Base-by-base conservation (phyloP, 495 filamentous ascomycete species). In the Hypoxylon subgilvum region DNA sequence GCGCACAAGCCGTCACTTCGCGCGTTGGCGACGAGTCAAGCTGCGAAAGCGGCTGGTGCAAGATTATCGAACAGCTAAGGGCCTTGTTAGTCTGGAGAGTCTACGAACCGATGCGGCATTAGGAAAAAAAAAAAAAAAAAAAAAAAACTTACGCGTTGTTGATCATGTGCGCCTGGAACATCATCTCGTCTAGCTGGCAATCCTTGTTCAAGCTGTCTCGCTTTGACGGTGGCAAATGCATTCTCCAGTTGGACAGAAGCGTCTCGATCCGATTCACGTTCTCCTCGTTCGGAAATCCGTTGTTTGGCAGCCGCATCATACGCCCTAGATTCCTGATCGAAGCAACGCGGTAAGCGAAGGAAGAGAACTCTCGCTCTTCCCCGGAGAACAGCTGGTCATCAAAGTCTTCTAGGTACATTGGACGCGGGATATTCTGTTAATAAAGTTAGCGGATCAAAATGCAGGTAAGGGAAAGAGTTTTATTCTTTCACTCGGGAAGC, bases 131-230 rank as follows among this genome's bases (percentile, higher is more conserved):
- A n/a, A n/a, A n/a, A n/a, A n/a, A n/a, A n/a, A n/a, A n/a, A n/a
- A n/a, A n/a, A n/a, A n/a, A n/a, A n/a, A 71, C 78, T 65, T 70
- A 82, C 72, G 84, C 86, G 67, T 89, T 83, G 22, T 87, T 82
- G 43, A 94, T 86, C 84, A 94, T 91, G 49, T 88, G 88, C 8
- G 91, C 91, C 67, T 96, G 91, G 77, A 96, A 95, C 75, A 96
- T 84, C 81, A 96, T 88, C 74, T 95, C 90, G 65, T 96, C 91
- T 7, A 92, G 79, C 27, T 85, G 77, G 23, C 86, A 82, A 52
- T 87, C 82, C 52, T 82, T 81, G 31, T 81, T 82, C 48, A 93
- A 74, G 27, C 91, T 80, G 52, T 89, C 83, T 47, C 78, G 79
- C 73, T 95, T 95, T n/a, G 79, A 79, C 31, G 82, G 77, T 0